Evolutionary conservation across 108 stramenopile genomes (phyloP).

Genomic region (Epithemia pelagica): DNA sequence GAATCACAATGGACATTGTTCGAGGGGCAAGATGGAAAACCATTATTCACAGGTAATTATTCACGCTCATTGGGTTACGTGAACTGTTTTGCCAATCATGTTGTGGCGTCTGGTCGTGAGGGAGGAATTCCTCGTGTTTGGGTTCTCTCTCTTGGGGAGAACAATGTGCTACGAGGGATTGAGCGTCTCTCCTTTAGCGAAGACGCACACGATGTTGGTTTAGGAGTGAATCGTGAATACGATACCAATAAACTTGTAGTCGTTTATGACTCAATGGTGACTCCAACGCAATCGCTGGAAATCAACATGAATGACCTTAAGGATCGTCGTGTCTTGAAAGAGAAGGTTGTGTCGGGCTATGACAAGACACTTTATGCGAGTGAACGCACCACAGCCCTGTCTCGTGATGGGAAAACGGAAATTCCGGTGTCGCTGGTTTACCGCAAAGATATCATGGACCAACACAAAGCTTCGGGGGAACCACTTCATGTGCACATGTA

Average conservation of each 20-base stretch:
- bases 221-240: constrained; percentile 59
- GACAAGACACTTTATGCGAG: constrained; percentile 65
- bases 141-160: constrained; percentile 22
- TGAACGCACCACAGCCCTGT: constrained; percentile 56
- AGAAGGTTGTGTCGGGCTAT: constrained; percentile 76
- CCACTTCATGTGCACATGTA: constrained; percentile 75
- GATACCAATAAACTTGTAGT: constrained; percentile 62
- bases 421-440: constrained; percentile 85
- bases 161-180: not conserved
- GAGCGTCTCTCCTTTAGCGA: constrained; percentile 61
- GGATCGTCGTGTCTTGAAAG: constrained; percentile 58
- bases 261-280: constrained; percentile 73
- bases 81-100: constrained; percentile 39
- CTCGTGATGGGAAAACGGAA: constrained; percentile 72
- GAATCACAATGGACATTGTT: constrained; percentile 28
- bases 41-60: constrained; percentile 51
- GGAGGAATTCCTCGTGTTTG: constrained; percentile 64
- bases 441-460: constrained; percentile 56
- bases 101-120: constrained; percentile 56
- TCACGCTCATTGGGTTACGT: constrained; percentile 39
- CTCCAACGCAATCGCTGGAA: constrained; percentile 65
- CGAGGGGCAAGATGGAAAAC: constrained; percentile 19
- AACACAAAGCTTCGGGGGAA: constrained; percentile 12
- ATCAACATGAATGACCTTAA: constrained; percentile 47
- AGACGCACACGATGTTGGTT: constrained; percentile 58